phyloP scores from a whole-genome alignment of 2,329 filamentous ascomycete genomes.

The Cercospora sp. region DNA sequence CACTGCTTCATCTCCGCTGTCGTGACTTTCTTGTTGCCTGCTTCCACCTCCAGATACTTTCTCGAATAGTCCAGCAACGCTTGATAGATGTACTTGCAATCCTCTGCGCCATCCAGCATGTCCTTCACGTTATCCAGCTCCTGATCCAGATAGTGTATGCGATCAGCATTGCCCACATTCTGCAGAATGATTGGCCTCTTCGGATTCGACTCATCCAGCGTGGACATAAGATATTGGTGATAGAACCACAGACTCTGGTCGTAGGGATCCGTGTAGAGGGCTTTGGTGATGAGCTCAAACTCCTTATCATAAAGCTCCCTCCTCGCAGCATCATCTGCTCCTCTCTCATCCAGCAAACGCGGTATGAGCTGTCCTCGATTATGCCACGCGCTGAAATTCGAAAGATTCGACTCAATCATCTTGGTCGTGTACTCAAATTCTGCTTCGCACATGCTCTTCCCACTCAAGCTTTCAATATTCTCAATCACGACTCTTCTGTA shows the following conservation, averaged over 20 bases:
- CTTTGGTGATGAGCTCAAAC: slow-evolving; percentile 71
- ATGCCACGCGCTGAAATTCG: slow-evolving; percentile 98
- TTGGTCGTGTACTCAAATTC: slow-evolving; percentile 89
- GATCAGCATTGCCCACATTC: slow-evolving; percentile 61
- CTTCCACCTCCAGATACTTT: slow-evolving; percentile 55
- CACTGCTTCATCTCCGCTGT: slow-evolving; percentile 50
- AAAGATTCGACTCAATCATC: slow-evolving; percentile 82
- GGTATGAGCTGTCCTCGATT: slow-evolving; percentile 82
- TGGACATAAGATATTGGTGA: slow-evolving; percentile 80
- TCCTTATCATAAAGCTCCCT: slow-evolving; percentile 74
- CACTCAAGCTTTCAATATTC: slow-evolving; percentile 64
- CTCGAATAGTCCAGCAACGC: slow-evolving; percentile 74
- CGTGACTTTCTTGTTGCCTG: slow-evolving; percentile 42
- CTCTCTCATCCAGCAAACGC: slow-evolving; percentile 68
- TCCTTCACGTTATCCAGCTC: slow-evolving; percentile 77
- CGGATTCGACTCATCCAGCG: slow-evolving; percentile 55
- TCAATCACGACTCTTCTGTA: slow-evolving; percentile 79
- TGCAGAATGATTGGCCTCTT: slow-evolving; percentile 58
- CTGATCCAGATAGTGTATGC: slow-evolving; percentile 62
- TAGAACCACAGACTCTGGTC: slow-evolving; percentile 98
- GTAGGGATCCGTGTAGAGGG: slow-evolving; percentile 83
- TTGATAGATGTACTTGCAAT: slow-evolving; percentile 88
- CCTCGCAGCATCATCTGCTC: slow-evolving; percentile 63
- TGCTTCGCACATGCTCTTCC: slow-evolving; percentile 61
- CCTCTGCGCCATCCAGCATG: slow-evolving; percentile 61